Conservation (phyloP, 2,329 filamentous ascomycete species). For the Verticillium klebahnii region DNA sequence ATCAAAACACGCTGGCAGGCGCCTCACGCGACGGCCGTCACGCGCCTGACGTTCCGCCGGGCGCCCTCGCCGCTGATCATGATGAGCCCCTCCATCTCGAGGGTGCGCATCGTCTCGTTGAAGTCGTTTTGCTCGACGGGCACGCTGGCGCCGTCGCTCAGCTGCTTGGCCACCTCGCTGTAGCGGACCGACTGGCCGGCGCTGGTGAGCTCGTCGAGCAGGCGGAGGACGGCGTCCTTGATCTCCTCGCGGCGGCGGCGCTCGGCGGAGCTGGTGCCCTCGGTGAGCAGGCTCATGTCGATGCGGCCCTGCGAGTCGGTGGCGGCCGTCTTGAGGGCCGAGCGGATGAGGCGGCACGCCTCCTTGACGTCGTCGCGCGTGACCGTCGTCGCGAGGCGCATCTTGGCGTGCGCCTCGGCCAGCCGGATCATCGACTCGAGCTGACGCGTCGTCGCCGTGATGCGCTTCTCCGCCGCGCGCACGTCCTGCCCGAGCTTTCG, state of each 20-base stretch:
- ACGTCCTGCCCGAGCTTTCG: slow-evolving; percentile 86
- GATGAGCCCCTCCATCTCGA: slow-evolving; percentile 82
- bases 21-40: slow-evolving; percentile 48
- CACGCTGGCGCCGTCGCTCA: slow-evolving; percentile 67
- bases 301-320: slow-evolving; percentile 91
- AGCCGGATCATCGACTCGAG: slow-evolving; percentile 98
- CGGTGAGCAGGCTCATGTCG: slow-evolving; percentile 92
- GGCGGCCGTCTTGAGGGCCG: slow-evolving; percentile 93
- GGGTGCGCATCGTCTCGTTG: slow-evolving; percentile 68
- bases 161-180: slow-evolving; percentile 67
- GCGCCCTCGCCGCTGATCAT: slow-evolving; percentile 80
- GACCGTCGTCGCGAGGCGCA: slow-evolving; percentile 77
- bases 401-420: slow-evolving; percentile 93
- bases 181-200: slow-evolving; percentile 66
- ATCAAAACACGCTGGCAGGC: neutral
- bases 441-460: slow-evolving; percentile 95
- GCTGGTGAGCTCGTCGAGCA: slow-evolving; percentile 77
- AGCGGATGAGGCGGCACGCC: slow-evolving; percentile 88
- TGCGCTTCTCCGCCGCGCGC: slow-evolving; percentile 85
- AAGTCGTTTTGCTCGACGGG: slow-evolving; percentile 77
- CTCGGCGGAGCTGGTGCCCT: slow-evolving; percentile 89
- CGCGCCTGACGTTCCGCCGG: slow-evolving; percentile 73
- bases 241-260: slow-evolving; percentile 77
- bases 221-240: slow-evolving; percentile 68
- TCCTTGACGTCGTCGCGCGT: slow-evolving; percentile 80